These are phyloP conservation scores for Phyllosticta citribraziliensis DNA, from an alignment of 2,329 filamentous ascomycete species.

Conservation along the genomic window DNA sequence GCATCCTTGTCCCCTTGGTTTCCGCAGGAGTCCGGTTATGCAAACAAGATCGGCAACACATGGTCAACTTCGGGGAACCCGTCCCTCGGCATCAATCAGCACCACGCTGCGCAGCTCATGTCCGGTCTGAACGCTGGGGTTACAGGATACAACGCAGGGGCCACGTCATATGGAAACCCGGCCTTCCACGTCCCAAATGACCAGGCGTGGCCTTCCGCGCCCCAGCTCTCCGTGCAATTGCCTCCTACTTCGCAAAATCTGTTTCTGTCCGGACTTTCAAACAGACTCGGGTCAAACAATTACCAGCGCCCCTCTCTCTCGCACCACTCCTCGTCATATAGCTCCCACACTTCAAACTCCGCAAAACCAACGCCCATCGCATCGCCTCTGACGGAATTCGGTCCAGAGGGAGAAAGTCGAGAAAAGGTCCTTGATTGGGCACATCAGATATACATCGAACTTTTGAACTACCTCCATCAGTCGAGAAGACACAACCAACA, in stretches of 20 bases:
- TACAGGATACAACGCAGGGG: slow-evolving; percentile 2
- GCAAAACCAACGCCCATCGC: neutral
- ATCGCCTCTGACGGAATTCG: slow-evolving; percentile 26
- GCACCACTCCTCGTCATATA: slow-evolving; percentile 1
- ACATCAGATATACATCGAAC: slow-evolving; percentile 38
- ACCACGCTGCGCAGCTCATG: neutral
- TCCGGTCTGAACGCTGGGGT: neutral
- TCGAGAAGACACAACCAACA: slow-evolving; percentile 24
- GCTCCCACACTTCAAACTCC: neutral
- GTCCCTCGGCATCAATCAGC: neutral
- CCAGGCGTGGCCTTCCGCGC: slow-evolving; percentile 2
- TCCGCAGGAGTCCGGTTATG: slow-evolving; percentile 21
- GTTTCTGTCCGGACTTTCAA: neutral
- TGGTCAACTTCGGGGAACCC: slow-evolving; percentile 19
- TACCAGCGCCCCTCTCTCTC: slow-evolving; percentile 3
- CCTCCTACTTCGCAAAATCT: neutral
- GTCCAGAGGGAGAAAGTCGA: slow-evolving; percentile 31
- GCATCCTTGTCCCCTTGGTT: slow-evolving; percentile 22
- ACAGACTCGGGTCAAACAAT: neutral
- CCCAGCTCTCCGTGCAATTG: slow-evolving; percentile 3
- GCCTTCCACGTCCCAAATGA: slow-evolving; percentile 1
- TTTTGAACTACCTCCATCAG: slow-evolving; percentile 38
- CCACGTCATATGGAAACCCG: neutral
- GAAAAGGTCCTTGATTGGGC: slow-evolving; percentile 39
- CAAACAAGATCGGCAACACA: slow-evolving; percentile 10